These are phyloP conservation scores for Botrytis galanthina DNA, from an alignment of 2,329 filamentous ascomycete species.

Conservation along the genomic window DNA sequence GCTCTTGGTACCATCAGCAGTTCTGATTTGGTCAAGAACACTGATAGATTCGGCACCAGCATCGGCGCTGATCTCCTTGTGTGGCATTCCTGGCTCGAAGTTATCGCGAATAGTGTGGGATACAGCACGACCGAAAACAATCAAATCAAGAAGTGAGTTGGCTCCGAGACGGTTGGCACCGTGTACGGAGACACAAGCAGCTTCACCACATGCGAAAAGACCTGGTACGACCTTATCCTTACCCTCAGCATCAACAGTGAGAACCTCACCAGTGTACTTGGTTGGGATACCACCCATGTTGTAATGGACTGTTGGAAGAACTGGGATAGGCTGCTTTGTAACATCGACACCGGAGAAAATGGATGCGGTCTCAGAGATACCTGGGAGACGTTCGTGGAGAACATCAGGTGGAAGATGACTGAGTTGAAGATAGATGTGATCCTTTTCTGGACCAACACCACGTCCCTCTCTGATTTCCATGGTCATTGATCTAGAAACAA, in stretches of 20 bases:
- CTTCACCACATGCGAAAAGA: slow-evolving; percentile 49
- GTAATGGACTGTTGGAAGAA: slow-evolving; percentile 51
- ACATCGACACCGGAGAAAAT: slow-evolving; percentile 52
- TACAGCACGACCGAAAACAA: slow-evolving; percentile 58
- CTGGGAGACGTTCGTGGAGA: slow-evolving; percentile 47
- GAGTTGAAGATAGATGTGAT: slow-evolving; percentile 49
- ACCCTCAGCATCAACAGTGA: slow-evolving; percentile 42
- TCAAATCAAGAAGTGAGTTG: slow-evolving; percentile 49
- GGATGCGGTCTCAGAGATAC: slow-evolving; percentile 50
- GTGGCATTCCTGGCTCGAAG: slow-evolving; percentile 43
- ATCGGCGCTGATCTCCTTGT: slow-evolving; percentile 61
- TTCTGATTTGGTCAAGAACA: slow-evolving; percentile 62
- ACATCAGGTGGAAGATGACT: slow-evolving; percentile 47
- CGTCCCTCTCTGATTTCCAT: slow-evolving; percentile 49
- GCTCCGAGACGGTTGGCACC: slow-evolving; percentile 49
- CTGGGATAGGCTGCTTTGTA: slow-evolving; percentile 48
- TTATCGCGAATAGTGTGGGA: slow-evolving; percentile 86
- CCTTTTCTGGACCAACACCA: slow-evolving; percentile 46
- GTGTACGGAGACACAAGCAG: slow-evolving; percentile 49
- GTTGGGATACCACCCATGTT: slow-evolving; percentile 52
- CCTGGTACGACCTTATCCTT: slow-evolving; percentile 45
- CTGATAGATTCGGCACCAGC: slow-evolving; percentile 81
- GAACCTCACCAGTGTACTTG: slow-evolving; percentile 48
- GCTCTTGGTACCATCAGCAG: slow-evolving; percentile 49
- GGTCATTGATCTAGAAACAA: slow-evolving; percentile 49